Conservation (phyloP, 352 stramenopile species). For the Plasmopara halstedii region DNA sequence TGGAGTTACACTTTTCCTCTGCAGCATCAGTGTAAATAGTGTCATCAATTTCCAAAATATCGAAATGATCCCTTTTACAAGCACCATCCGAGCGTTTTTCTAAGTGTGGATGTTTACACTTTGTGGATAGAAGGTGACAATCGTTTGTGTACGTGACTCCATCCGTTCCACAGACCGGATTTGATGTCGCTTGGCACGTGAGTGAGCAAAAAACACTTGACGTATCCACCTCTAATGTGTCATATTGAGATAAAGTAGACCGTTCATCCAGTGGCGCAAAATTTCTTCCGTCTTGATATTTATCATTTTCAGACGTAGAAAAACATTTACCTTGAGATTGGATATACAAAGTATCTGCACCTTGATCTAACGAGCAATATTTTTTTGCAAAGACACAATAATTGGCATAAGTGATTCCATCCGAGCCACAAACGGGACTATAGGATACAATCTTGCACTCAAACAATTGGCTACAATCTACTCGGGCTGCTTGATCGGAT, state of each 20-base stretch:
- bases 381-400: slow-evolving; percentile 21
- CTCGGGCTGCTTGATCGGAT: neutral
- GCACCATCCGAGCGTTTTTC: slow-evolving; percentile 32
- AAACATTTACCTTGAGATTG: slow-evolving; percentile 10
- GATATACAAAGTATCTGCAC: slow-evolving; percentile 12
- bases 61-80: slow-evolving; percentile 13
- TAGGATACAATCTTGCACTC: slow-evolving; percentile 9
- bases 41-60: slow-evolving; percentile 12
- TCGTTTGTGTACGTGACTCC: slow-evolving; percentile 47
- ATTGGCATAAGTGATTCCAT: slow-evolving; percentile 35
- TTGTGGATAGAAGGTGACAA: slow-evolving; percentile 36
- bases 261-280: slow-evolving; percentile 1
- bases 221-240: slow-evolving; percentile 4
- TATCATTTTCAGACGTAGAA: neutral
- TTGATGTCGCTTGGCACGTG: slow-evolving; percentile 24
- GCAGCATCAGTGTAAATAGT: neutral
- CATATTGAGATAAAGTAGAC: neutral
- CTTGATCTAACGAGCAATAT: slow-evolving; percentile 8
- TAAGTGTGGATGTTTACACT: slow-evolving; percentile 36
- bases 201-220: slow-evolving; percentile 23
- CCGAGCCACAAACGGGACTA: slow-evolving; percentile 29
- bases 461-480: slow-evolving; percentile 12
- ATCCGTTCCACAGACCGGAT: slow-evolving; percentile 43
- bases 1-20: slow-evolving; percentile 35
- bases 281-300: neutral